Evolutionary conservation across 148 eudicot genomes (phyloP), one percentile per base, ranked within the genome.

Genomic region (Spergularia bocconei): DNA sequence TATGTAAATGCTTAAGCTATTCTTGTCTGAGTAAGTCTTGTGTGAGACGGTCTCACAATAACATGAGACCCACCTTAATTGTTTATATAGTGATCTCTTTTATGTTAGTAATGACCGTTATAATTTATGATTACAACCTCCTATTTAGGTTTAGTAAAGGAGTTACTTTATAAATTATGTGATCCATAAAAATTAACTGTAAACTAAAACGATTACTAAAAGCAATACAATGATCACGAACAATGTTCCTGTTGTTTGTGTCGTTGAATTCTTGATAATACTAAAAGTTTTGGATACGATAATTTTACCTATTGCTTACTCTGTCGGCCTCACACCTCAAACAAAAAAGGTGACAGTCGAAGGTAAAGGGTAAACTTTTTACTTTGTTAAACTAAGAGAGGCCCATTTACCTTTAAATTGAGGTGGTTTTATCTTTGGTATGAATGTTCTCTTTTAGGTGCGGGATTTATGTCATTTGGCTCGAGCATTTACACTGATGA

Each of bases 401-500:
- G 20, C 68, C 44, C 16, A 0, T 64, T 64, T 39, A 39, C 68
- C 44, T 38, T 7, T 17, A 17, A 41, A 7, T 38, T 14, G 48
- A 61, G 61, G 61, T 41, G 71, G 20, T 16, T 67, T 19, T 50
- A 36, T 73, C 14, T 52, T 60, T 17, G 39, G 7, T 52, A 29
- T 9, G 6, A 41, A 7, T 33, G 17, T 54, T 64, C 10, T 44
- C 48, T 44, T 57, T 3, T 11, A 23, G 59, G 4, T 5, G 19
- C 20, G 38, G 39, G 16, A 19, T 12, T 70, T 4, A 33, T 70
- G 60, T 75, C 12, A 38, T 41, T 67, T 16, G 38, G 44, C 50
- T 51, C 11, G 25, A 77, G 25, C 17, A 16, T 71, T 63, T 52
- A 77, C 50, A 52, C 75, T 66, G 60, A 54, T 77, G 52, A n/a